phyloP scores from a whole-genome alignment of 305 asterid genomes.

The Ajuga reptans region DNA sequence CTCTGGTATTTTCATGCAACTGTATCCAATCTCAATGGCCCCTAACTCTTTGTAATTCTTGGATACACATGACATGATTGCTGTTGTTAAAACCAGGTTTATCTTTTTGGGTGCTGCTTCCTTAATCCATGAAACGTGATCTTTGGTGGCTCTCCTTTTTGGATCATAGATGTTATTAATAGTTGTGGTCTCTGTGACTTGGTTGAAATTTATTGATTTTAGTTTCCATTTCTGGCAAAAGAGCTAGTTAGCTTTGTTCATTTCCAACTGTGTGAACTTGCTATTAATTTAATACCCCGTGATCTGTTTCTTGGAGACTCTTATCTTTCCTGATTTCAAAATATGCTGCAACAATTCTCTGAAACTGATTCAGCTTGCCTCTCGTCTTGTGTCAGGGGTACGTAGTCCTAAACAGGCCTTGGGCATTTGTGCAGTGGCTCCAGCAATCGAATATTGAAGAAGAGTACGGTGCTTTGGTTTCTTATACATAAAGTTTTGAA shows the following conservation, averaged over 20 bases:
- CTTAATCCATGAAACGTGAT: background rate
- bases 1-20: too few relatives aligned
- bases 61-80: background rate
- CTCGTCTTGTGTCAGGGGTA: slow-evolving; percentile 58
- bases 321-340: background rate
- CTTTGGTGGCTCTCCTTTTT: background rate
- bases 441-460: slow-evolving; percentile 75
- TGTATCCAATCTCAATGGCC: too few relatives aligned
- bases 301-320: background rate
- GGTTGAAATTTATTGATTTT: background rate
- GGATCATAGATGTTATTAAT: background rate
- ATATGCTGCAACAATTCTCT: background rate
- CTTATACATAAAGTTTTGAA: background rate
- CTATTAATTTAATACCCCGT: background rate
- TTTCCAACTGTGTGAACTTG: background rate
- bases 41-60: background rate
- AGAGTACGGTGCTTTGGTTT: slow-evolving; percentile 47
- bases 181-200: background rate
- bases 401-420: slow-evolving; percentile 90
- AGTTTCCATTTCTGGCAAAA: slow-evolving; percentile 1
- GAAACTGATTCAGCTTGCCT: slow-evolving; percentile 13
- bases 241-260: background rate
- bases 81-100: background rate
- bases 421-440: slow-evolving; percentile 99
- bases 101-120: background rate